Evolutionary conservation across 805 yeast genomes (phyloP).

Genomic region (Lipomyces yamanashiensis): DNA sequence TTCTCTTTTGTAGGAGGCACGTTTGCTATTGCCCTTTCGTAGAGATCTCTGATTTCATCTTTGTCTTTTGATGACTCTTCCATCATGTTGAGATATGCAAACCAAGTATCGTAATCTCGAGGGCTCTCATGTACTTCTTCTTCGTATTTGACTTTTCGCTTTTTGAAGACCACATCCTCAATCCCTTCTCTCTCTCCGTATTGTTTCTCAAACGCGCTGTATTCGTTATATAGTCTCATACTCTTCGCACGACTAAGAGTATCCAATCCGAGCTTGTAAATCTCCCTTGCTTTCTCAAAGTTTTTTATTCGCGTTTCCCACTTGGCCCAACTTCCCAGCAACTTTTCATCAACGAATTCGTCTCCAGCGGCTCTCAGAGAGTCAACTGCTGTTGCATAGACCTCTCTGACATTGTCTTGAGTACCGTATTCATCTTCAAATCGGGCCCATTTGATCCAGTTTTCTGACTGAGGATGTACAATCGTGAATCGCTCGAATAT

Average conservation of each 20-base stretch:
- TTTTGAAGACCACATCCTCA: slow-evolving; percentile 57
- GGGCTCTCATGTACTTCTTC: slow-evolving; percentile 53
- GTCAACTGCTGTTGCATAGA: slow-evolving; percentile 71
- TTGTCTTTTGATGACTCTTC: slow-evolving; percentile 47
- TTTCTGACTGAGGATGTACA: slow-evolving; percentile 55
- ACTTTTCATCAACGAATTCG: slow-evolving; percentile 46
- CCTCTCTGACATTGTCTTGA: slow-evolving; percentile 57
- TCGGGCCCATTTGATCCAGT: slow-evolving; percentile 77
- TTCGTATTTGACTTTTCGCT: slow-evolving; percentile 63
- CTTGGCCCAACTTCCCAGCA: slow-evolving; percentile 61
- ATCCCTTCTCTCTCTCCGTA: slow-evolving; percentile 61
- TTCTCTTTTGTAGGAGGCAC: slow-evolving; percentile 50
- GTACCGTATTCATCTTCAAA: slow-evolving; percentile 66
- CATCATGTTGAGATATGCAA: slow-evolving; percentile 65
- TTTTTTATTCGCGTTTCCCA: slow-evolving; percentile 72
- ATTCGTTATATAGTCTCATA: slow-evolving; percentile 50
- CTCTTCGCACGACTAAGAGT: slow-evolving; percentile 50
- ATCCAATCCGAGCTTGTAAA: slow-evolving; percentile 58
- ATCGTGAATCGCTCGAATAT: slow-evolving; percentile 62
- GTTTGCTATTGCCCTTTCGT: slow-evolving; percentile 52
- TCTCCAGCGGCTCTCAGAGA: slow-evolving; percentile 45
- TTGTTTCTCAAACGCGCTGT: slow-evolving; percentile 66
- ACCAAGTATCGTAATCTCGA: slow-evolving; percentile 78
- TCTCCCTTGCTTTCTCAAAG: slow-evolving; percentile 63
- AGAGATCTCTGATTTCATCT: slow-evolving; percentile 46